phyloP scores from a whole-genome alignment of 345 rosid genomes.

The Salix purpurea region DNA sequence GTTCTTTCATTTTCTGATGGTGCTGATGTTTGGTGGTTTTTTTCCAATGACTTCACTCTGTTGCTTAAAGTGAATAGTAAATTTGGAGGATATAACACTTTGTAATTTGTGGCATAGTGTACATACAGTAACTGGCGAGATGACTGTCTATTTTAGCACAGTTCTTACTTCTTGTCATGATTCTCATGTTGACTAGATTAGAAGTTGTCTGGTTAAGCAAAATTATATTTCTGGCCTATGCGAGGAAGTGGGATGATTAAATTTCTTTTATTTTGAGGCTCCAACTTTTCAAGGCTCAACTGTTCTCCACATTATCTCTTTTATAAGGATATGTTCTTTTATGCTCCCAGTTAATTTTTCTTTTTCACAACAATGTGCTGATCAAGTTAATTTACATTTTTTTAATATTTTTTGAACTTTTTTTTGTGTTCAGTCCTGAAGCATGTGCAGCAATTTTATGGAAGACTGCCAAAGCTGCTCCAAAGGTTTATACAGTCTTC shows the following conservation, averaged over 20 bases:
- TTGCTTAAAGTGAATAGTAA: not conserved
- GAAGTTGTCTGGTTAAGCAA: not conserved
- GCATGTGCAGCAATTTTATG: constrained; percentile 96
- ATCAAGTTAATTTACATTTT: not conserved
- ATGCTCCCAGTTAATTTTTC: not conserved
- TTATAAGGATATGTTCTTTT: not conserved
- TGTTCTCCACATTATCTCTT: not conserved
- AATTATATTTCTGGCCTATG: not conserved
- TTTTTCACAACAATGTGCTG: not conserved
- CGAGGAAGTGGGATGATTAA: not conserved
- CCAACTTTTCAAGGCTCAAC: not conserved
- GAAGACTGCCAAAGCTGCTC: constrained; percentile 88
- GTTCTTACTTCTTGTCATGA: not conserved
- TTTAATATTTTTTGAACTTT: not conserved
- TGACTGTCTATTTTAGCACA: not conserved
- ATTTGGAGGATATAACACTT: not conserved
- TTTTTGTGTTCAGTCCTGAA: constrained; percentile 66
- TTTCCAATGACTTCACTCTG: not conserved
- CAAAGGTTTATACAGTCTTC: constrained; percentile 51
- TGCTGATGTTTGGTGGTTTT: not conserved
- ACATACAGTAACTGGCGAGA: not conserved
- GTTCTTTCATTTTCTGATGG: not conserved
- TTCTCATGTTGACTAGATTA: not conserved
- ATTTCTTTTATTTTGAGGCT: not conserved
- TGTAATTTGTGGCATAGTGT: not conserved